These are phyloP conservation scores for Umbelopsis vinacea DNA, from an alignment of 192 early-diverging fungal genomes.

Conservation along the genomic window DNA sequence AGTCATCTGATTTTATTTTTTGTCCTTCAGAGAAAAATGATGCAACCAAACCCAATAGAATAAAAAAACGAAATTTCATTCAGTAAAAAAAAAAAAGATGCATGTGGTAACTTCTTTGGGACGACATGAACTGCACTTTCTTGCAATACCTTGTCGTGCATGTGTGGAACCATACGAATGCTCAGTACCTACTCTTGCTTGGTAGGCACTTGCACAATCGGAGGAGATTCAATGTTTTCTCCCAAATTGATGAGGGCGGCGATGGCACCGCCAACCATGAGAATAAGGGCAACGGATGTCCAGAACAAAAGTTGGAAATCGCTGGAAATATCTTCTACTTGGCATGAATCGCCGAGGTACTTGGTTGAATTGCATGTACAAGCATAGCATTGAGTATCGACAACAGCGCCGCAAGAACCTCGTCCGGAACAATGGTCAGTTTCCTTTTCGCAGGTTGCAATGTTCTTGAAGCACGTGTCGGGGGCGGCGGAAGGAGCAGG, in stretches of 20 bases:
- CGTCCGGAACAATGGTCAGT: conserved; percentile 22
- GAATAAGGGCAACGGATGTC: conserved; percentile 33
- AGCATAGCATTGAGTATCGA: conserved; percentile 28
- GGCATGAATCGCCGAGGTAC: conserved; percentile 26
- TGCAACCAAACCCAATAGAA: not conserved
- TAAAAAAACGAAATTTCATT: not conserved
- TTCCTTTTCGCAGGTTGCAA: conserved; percentile 19
- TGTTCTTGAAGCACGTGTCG: conserved; percentile 15
- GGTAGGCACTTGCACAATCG: conserved; percentile 3
- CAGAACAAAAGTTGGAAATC: conserved; percentile 45
- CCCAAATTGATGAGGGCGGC: not conserved
- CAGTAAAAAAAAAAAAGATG: too few species aligned
- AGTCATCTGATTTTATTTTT: conserved; percentile 7
- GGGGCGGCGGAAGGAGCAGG: not conserved
- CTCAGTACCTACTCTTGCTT: conserved; percentile 9
- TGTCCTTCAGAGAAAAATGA: not conserved
- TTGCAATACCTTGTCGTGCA: not conserved
- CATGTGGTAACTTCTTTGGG: not conserved
- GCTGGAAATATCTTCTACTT: conserved; percentile 26
- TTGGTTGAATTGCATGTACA: conserved; percentile 23
- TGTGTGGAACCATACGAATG: too few species aligned
- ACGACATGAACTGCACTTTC: not conserved
- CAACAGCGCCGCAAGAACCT: conserved; percentile 18
- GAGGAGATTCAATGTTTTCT: not conserved
- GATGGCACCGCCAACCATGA: conserved; percentile 30